phyloP scores from a whole-genome alignment of 352 stramenopile genomes.

The Thalassiosira delicatula region DNA sequence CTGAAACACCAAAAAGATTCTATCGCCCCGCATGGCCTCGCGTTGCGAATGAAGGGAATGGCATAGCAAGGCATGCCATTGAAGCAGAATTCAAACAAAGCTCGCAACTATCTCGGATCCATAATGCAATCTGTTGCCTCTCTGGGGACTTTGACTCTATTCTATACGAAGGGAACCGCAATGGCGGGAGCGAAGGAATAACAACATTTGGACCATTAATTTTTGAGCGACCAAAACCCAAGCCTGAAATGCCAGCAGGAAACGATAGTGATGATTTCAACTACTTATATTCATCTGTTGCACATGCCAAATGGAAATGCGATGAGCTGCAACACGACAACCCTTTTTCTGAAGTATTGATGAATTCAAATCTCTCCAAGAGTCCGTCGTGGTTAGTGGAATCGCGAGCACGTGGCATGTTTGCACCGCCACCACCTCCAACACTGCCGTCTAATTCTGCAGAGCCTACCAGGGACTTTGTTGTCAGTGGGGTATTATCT shows the following conservation, averaged over 20 bases:
- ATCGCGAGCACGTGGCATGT: constrained; percentile 35
- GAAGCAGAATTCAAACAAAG: constrained; percentile 78
- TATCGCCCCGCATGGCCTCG: constrained; percentile 47
- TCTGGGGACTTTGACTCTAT: constrained; percentile 73
- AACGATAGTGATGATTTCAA: constrained; percentile 21
- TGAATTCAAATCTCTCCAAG: neutral
- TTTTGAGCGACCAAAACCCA: constrained; percentile 31
- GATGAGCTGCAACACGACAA: neutral
- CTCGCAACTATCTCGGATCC: constrained; percentile 69
- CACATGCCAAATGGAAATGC: constrained; percentile 44
- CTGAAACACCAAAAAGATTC: constrained; percentile 48
- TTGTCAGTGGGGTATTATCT: constrained; percentile 9
- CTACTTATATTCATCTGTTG: constrained; percentile 35
- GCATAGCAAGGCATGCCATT: constrained; percentile 65
- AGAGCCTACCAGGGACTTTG: neutral
- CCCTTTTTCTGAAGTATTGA: constrained; percentile 23
- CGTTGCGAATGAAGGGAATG: constrained; percentile 36
- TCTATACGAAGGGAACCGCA: constrained; percentile 45
- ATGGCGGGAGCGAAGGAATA: constrained; percentile 52
- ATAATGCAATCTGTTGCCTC: constrained; percentile 83
- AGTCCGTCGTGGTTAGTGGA: constrained; percentile 38
- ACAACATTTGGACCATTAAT: constrained; percentile 76
- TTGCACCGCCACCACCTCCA: constrained; percentile 6
- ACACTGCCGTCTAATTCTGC: constrained; percentile 20
- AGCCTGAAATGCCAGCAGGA: neutral